Evolutionary conservation across 257 asterid genomes (phyloP).

Genomic region (Datura wrightii): DNA sequence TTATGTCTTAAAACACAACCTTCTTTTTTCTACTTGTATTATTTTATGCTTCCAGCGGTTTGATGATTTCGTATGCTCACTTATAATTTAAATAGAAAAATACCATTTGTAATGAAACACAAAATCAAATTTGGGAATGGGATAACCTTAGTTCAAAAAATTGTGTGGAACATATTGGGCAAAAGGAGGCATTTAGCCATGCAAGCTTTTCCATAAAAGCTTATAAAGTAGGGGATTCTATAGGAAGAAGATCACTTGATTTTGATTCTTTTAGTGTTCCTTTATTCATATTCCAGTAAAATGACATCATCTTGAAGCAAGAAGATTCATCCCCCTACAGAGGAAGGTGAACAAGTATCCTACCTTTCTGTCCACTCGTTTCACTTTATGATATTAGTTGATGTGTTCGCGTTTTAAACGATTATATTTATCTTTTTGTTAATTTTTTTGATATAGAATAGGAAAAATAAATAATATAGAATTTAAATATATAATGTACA

Average conservation of each 20-base stretch:
- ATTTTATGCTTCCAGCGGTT: neutral
- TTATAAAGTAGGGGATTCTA: neutral
- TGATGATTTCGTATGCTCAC: neutral
- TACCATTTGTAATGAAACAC: neutral
- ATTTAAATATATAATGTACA: neutral
- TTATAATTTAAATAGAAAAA: neutral
- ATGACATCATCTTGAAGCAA: conserved; percentile 7
- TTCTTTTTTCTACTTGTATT: neutral
- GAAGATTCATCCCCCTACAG: neutral
- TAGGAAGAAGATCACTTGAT: neutral
- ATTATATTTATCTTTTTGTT: neutral
- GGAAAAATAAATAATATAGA: neutral
- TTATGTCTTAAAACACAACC: neutral
- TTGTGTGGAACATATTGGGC: neutral
- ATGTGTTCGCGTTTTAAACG: neutral
- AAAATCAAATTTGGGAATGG: neutral
- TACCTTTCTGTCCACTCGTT: neutral
- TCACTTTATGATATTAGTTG: neutral
- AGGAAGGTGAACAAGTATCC: neutral
- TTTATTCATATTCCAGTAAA: neutral
- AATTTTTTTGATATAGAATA: neutral
- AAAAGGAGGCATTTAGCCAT: neutral
- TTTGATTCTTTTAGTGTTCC: neutral
- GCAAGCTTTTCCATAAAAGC: conserved; percentile 16
- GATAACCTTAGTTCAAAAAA: no score